phyloP scores from a whole-genome alignment of 192 early-diverging fungal genomes.

The Entophlyctis luteolus region DNA sequence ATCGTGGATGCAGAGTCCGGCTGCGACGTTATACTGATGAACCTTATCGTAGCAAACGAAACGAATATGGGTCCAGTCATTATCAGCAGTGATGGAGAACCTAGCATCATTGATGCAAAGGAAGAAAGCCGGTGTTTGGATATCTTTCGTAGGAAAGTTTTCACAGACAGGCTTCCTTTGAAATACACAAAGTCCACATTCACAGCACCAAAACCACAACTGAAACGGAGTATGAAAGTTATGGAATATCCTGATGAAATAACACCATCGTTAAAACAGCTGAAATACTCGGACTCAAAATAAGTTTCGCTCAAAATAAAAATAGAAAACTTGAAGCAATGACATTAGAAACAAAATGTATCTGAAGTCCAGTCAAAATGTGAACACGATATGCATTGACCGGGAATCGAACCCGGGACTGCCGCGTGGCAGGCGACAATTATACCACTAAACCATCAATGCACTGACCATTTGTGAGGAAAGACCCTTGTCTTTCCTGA shows the following conservation, averaged over 20 bases:
- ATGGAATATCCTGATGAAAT: conserved; percentile 22
- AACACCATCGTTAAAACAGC: conserved; percentile 3
- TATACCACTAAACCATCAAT: conserved; percentile 39
- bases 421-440: conserved; percentile 52
- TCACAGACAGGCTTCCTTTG: conserved; percentile 20
- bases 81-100: conserved; percentile 12
- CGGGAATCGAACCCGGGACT: conserved; percentile 55
- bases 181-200: background rate
- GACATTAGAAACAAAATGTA: no score
- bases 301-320: no score
- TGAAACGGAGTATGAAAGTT: background rate
- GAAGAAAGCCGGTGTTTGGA: conserved; percentile 6
- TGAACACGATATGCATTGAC: conserved; percentile 19
- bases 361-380: no score
- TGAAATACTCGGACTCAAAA: no score
- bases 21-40: conserved; percentile 23
- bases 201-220: conserved; percentile 1
- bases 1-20: background rate
- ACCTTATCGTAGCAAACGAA: conserved; percentile 29
- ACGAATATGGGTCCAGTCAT: conserved; percentile 27
- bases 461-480: no score
- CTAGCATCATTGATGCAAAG: background rate
- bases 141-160: background rate
- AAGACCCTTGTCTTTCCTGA: no score
- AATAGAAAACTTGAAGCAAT: no score